These are phyloP conservation scores for Bruguiera gymnorhiza DNA, from an alignment of 345 rosid species.

Conservation along the genomic window DNA sequence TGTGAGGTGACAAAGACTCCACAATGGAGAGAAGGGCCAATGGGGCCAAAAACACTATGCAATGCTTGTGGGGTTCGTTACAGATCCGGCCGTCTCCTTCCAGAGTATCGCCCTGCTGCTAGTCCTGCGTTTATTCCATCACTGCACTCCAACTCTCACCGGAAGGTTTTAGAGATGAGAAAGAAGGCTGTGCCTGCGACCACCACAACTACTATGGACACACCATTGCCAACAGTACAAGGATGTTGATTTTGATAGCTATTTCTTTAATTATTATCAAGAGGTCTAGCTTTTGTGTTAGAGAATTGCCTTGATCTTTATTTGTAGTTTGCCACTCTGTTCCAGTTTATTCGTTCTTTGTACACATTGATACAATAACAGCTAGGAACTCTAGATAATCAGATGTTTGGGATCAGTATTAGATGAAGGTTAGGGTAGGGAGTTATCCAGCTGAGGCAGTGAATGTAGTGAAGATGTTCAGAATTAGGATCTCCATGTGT, in stretches of 20 bases:
- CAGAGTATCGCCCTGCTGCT: conserved; percentile 86
- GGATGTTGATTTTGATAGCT: conserved; percentile 28
- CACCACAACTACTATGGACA: background rate
- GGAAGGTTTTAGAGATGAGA: conserved; percentile 78
- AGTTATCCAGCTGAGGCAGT: conserved; percentile 6
- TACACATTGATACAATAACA: conserved; percentile 47
- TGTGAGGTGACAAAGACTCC: conserved; percentile 78
- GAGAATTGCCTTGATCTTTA: conserved; percentile 24
- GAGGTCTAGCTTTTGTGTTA: conserved; percentile 20
- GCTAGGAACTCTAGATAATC: conserved; percentile 26
- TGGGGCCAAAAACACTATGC: conserved; percentile 90
- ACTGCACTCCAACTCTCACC: conserved; percentile 72
- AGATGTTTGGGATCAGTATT: conserved; percentile 16
- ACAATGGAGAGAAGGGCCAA: conserved; percentile 95
- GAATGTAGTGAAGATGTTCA: conserved; percentile 13
- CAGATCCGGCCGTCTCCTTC: conserved; percentile 82
- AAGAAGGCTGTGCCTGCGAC: conserved; percentile 31
- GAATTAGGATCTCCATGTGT: conserved; percentile 5
- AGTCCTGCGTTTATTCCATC: conserved; percentile 75
- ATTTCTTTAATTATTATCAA: conserved; percentile 32
- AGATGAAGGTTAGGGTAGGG: background rate
- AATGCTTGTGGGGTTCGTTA: conserved; percentile 92
- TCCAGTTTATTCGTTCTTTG: conserved; percentile 29
- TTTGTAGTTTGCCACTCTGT: conserved; percentile 10
- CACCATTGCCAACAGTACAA: conserved; percentile 6